Evolutionary conservation across 768 basidiomycete species (phyloP), one percentile per base, ranked within the genome.

Genomic region (Exidia glandulosa): DNA sequence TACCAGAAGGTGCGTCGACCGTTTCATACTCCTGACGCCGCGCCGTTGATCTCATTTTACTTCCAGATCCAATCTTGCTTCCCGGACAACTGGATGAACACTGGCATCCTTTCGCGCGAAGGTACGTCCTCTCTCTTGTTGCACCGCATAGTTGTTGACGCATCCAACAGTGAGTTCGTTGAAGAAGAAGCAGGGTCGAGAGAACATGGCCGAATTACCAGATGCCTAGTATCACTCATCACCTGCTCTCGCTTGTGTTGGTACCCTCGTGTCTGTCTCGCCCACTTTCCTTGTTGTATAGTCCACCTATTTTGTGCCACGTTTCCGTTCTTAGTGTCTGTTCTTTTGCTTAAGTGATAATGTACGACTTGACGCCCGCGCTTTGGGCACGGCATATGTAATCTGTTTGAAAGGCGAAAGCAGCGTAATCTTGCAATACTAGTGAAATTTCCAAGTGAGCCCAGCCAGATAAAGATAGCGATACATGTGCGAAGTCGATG

Each of bases 71-170:
- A 91, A 0, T 79, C 78, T n/a, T 83, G 82, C 1, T 93, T 89
- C 71, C 90, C 90, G 0, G 76, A 84, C 0, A 88, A 88, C 13
- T 93, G 90, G 90, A 83, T 92, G 75, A 83, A 85, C 31, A 89
- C 88, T 2, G 87, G 89, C 2, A 87, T 90, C 70, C 88, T 93
- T 61, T 90, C 88, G 33, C 79, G 90, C 66, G 90, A 93, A 77
- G 87, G 89, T 90, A 57, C 34, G 85, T 71, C 10, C 23, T 9
- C 3, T n/a, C 32, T 0, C 34, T 32, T 45, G 25, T 4, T 34
- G 9, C 14, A 27, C 32, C 27, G 23, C 10, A 12, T 48, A n/a
- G 25, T 32, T 34, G 32, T 23, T 48, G 37, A 23, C n/a, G 16
- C 41, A 48, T 47, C 29, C 9, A 19, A 23, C 30, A 61, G 61